Evolutionary conservation across 108 stramenopile genomes (phyloP), one percentile per base, ranked within the genome.

Genomic region (Phaeodactylum tricornutum): DNA sequence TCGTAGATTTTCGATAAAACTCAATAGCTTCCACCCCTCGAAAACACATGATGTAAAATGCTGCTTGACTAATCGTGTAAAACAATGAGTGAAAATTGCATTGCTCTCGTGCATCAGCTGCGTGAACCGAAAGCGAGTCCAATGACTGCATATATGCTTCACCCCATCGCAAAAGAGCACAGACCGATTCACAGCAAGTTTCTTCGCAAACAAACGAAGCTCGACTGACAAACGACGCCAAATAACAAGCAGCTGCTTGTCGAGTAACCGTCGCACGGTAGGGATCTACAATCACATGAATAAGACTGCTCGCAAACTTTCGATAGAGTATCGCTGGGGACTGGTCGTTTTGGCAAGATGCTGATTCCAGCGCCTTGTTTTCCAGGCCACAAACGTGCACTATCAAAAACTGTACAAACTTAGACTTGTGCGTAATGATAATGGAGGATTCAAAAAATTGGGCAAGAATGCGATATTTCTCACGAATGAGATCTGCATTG

Each of bases 11-110:
- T 5, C 64, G 51, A 45, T 83, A 85, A 44, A 66, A 74, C 42
- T 60, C 34, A 29, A 92, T 48, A 14, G 82, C 71, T 30, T 90
- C 87, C 5, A 47, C 62, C 9, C 93, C 94, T 35, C 92, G 80
- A 57, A 98, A 98, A 71, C 94, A 94, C 87, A 98, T 82, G 27
- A 96, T 79, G 71, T 98, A 98, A 56, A 95, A 95, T 3, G 87
- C 75, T n/a, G 97, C 81, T 59, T 98, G 97, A 46, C 91, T 93
- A 30, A 87, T 74, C 0, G 91, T 94, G 56, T 95, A 98, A 53
- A 96, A 98, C 0, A 96, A 56, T 21, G 68, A 72, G 62, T 96
- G 95, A 7, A 66, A 35, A 11, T 77, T 74, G 50, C 83, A 71
- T 24, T 76, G 74, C 12, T 66, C 57, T 38, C 69, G 67, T 6